A percentile compares a stretch with the other conserved stretches of the same genome.
phyloP scores from a whole-genome alignment of 1,139 yeast species.

The Kurtzmaniella natalensis region DNA sequence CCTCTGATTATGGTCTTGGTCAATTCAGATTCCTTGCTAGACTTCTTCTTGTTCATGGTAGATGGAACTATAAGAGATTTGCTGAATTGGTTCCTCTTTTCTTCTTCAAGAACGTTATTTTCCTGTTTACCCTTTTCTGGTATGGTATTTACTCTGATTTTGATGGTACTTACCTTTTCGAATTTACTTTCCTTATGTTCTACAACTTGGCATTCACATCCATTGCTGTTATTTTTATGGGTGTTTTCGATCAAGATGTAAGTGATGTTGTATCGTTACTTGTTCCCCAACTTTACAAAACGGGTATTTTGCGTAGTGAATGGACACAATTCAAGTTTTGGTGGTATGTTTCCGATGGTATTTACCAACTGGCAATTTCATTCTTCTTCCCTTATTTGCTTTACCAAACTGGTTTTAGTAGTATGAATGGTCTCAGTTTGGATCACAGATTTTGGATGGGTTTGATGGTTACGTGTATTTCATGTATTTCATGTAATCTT shows the following conservation, averaged over 20 bases:
- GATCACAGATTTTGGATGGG: constrained; percentile 61
- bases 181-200: constrained; percentile 60
- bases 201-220: constrained; percentile 64
- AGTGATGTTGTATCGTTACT: constrained; percentile 51
- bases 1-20: constrained; percentile 63
- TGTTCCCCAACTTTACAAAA: constrained; percentile 56
- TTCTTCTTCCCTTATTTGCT: constrained; percentile 54
- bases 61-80: constrained; percentile 61
- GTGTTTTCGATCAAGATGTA: constrained; percentile 60
- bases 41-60: constrained; percentile 54
- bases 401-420: constrained; percentile 41
- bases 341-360: constrained; percentile 57
- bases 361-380: constrained; percentile 53
- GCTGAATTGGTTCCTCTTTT: constrained; percentile 66
- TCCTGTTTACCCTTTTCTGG: constrained; percentile 60
- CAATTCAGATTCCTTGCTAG: constrained; percentile 56
- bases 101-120: constrained; percentile 59
- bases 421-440: constrained; percentile 45
- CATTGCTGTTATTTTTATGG: constrained; percentile 55
- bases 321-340: constrained; percentile 51
- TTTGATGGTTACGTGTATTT: constrained; percentile 41
- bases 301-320: constrained; percentile 50
- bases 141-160: constrained; percentile 53
- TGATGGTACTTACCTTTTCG: constrained; percentile 60
- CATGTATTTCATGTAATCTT: constrained; percentile 50